Evolutionary conservation across 2,329 filamentous ascomycete genomes (phyloP).

Genomic region (Plenodomus lindquistii): DNA sequence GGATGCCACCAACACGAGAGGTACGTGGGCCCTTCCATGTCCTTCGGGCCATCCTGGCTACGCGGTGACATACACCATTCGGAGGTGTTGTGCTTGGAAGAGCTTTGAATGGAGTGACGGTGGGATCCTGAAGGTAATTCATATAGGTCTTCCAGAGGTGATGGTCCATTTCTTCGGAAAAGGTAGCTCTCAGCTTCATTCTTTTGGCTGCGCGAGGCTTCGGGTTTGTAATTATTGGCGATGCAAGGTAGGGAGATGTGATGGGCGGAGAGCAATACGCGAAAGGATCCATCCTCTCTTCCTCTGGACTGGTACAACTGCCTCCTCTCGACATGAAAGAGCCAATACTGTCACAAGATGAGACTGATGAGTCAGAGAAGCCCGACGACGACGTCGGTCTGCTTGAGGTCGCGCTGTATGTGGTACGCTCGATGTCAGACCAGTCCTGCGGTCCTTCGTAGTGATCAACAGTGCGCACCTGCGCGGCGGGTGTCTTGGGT

Average conservation of each 20-base stretch:
- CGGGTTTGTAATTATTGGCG: constrained; percentile 36
- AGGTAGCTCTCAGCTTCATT: constrained; percentile 51
- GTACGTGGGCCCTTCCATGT: constrained; percentile 59
- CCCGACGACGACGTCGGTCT: constrained; percentile 63
- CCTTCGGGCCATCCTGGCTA: constrained; percentile 63
- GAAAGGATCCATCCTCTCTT: constrained; percentile 62
- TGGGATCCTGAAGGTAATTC: constrained; percentile 67
- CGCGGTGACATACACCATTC: constrained; percentile 65
- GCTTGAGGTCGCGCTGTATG: constrained; percentile 51
- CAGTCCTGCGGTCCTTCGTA: constrained; percentile 36
- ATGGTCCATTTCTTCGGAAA: constrained; percentile 67
- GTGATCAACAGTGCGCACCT: constrained; percentile 37
- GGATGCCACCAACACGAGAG: constrained; percentile 28
- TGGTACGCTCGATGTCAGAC: constrained; percentile 35
- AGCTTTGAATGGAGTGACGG: constrained; percentile 69
- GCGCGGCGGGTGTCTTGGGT: constrained; percentile 54
- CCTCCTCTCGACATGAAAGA: constrained; percentile 62
- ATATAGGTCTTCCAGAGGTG: constrained; percentile 70
- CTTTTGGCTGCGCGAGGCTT: constrained; percentile 43
- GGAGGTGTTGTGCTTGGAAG: constrained; percentile 66
- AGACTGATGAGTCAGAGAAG: constrained; percentile 65
- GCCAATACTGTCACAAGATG: constrained; percentile 60
- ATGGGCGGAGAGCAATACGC: constrained; percentile 46
- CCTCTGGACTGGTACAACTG: constrained; percentile 65
- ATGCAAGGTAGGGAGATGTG: constrained; percentile 34